A percentile compares a stretch with the other conserved stretches of the same genome.
These are phyloP conservation scores for Flaveria linearis DNA, from an alignment of 129 eudicot species.

Conservation along the genomic window DNA sequence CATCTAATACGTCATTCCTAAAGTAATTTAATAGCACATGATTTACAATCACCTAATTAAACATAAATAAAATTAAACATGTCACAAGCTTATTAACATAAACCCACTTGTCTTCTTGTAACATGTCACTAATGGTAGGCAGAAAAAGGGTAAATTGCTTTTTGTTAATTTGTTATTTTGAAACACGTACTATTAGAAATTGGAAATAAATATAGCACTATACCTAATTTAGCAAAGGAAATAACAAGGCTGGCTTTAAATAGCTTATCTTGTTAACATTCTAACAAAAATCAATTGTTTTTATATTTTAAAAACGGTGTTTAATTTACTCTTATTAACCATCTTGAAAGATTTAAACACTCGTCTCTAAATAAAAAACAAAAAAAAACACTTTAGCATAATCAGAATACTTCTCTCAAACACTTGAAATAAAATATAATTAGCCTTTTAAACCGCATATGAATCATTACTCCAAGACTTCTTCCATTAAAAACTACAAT, in stretches of 20 bases:
- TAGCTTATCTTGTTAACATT: conserved; percentile 27
- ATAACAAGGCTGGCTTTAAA: conserved; percentile 10
- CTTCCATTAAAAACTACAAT: conserved; percentile 3
- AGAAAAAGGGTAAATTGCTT: not conserved
- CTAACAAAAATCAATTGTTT: conserved; percentile 33
- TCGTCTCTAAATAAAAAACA: too few relatives aligned
- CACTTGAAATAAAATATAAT: too few relatives aligned
- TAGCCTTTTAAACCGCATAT: not conserved
- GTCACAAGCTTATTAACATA: conserved; percentile 14
- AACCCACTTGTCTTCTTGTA: conserved; percentile 4
- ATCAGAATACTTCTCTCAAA: too few relatives aligned
- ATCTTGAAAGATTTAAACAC: too few relatives aligned
- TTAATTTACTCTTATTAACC: too few relatives aligned
- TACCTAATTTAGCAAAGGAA: conserved; percentile 33
- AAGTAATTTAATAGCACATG: conserved; percentile 8
- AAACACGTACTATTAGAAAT: not conserved
- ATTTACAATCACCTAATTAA: not conserved
- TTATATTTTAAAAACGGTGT: conserved; percentile 31
- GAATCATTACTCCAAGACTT: conserved; percentile 44
- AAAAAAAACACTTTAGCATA: too few relatives aligned
- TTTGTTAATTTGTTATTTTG: conserved; percentile 12
- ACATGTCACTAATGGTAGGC: conserved; percentile 17
- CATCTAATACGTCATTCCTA: not conserved
- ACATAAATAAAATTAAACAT: not conserved
- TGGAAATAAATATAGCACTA: conserved; percentile 9